Percentiles rank a stretch among this genome's conserved stretches.
phyloP scores from a whole-genome alignment of 345 rosid genomes.

The Sisymbrium altissimum region DNA sequence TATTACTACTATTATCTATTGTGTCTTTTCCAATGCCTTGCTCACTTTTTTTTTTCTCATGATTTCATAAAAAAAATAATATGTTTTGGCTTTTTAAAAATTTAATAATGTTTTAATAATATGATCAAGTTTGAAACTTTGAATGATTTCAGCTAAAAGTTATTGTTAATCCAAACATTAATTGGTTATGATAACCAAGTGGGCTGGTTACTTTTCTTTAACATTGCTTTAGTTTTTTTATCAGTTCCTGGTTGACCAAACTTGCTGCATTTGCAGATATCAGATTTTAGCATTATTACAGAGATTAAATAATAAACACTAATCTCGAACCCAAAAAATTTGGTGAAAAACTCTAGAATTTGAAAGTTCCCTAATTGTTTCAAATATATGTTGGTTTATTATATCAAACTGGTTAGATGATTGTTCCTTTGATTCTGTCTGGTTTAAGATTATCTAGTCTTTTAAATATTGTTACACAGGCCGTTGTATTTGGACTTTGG shows the following conservation, averaged over 20 bases:
- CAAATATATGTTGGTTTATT: background rate
- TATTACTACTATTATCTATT: background rate
- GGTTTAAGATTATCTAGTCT: background rate
- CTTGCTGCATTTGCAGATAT: background rate
- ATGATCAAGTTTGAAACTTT: constrained; percentile 4
- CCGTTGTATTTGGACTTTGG: constrained; percentile 1
- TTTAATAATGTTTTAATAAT: background rate
- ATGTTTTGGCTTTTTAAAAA: background rate
- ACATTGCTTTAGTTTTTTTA: background rate
- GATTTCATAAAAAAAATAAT: background rate
- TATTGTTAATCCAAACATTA: background rate
- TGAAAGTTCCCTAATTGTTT: background rate
- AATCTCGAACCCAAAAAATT: background rate
- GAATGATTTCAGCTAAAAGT: constrained; percentile 7
- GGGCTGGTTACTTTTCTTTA: background rate
- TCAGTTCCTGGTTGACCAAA: background rate
- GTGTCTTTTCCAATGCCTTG: constrained; percentile 28
- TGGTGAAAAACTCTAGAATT: background rate
- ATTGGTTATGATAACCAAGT: constrained; percentile 2
- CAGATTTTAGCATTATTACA: background rate
- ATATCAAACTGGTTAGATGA: background rate
- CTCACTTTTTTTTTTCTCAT: background rate
- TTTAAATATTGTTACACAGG: background rate
- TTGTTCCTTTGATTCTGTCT: background rate
- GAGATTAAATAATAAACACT: background rate